Base-by-base conservation (phyloP, 1,284 basidiomycete species). In the Moniliella sp. region DNA sequence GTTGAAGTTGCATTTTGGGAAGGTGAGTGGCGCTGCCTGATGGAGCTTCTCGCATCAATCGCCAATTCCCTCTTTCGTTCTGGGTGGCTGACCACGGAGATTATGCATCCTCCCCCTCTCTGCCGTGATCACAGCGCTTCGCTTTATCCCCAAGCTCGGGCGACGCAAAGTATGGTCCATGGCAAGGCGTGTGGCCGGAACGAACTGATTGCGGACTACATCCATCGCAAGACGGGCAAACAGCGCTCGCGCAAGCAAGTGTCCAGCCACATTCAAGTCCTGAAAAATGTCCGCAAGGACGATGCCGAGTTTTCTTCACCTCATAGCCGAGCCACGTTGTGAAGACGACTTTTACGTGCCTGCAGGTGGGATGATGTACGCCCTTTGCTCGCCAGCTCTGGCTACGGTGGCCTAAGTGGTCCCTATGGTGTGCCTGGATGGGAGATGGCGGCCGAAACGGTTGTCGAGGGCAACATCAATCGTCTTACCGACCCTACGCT, bases 201-300 rank as follows among this genome's bases (percentile, higher is more conserved):
- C 46, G 66, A 68, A 45, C n/a, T 68, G 27, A 67, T 68, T 42
- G 65, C 63, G 15, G 60, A 65, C 37, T 66, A 67, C 39, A 65
- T 67, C 30, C 51, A 61, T 14, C 57, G 66, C 23, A 61, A 62
- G 35, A 66, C 66, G 3, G 60, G 51, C 40, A 54, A 57, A 40
- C 36, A 38, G 21, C 47, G 58, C 18, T 50, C 49, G 17, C 45
- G 57, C 18, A 61, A 61, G 40, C 57, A 61, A 36, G 57, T 61
- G 27, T 59, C 57, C 31, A 56, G 52, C 35, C 58, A 61, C 29
- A 61, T 61, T 15, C 58, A 61, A 39, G 58, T 61, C 18, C 47
- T 61, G 50, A 42, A 61, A 49, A 42, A 53, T 40, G 46, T 62
- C 29, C 47, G 56, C 33, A 57, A 57, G 32, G 47, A 52, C 23